phyloP scores from a whole-genome alignment of 495 filamentous ascomycete species.

The Tuber indicum region DNA sequence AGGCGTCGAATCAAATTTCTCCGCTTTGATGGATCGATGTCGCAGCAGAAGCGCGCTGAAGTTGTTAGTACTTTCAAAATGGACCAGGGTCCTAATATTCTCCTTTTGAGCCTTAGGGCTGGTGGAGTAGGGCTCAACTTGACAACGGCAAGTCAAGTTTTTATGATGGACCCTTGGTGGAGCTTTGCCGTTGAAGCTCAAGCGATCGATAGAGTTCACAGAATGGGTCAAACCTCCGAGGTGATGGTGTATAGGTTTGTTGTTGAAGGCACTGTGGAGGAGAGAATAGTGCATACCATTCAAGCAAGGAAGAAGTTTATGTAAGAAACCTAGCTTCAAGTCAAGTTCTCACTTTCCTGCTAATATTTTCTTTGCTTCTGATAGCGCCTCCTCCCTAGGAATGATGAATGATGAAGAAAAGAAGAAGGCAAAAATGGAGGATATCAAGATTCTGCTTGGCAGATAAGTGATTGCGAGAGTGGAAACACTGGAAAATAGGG shows the following conservation, averaged over 20 bases:
- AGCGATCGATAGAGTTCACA: constrained; percentile 96
- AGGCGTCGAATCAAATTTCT: constrained; percentile 62
- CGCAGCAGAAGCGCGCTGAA: constrained; percentile 71
- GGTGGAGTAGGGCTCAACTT: constrained; percentile 93
- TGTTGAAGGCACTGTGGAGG: constrained; percentile 83
- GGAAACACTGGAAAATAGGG: background rate
- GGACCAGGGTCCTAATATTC: constrained; percentile 51
- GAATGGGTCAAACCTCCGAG: constrained; percentile 88
- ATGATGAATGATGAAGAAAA: constrained; percentile 94
- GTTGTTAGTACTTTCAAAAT: constrained; percentile 66
- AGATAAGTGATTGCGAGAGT: constrained; percentile 17
- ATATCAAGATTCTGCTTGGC: constrained; percentile 78
- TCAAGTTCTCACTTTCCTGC: constrained; percentile 10
- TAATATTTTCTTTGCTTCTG: constrained; percentile 33
- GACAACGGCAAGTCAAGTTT: constrained; percentile 78
- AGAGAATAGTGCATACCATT: constrained; percentile 76
- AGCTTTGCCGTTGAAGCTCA: constrained; percentile 94
- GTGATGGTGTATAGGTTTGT: constrained; percentile 83
- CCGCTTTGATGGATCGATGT: constrained; percentile 84
- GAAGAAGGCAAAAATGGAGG: constrained; percentile 80
- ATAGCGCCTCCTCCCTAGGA: constrained; percentile 80
- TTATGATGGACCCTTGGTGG: constrained; percentile 99
- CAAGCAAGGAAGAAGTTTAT: constrained; percentile 96
- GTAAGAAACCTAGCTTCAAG: constrained; percentile 49
- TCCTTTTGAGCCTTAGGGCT: constrained; percentile 79